Base-by-base conservation (phyloP, 1,284 basidiomycete species). In the Peniophora sp. region DNA sequence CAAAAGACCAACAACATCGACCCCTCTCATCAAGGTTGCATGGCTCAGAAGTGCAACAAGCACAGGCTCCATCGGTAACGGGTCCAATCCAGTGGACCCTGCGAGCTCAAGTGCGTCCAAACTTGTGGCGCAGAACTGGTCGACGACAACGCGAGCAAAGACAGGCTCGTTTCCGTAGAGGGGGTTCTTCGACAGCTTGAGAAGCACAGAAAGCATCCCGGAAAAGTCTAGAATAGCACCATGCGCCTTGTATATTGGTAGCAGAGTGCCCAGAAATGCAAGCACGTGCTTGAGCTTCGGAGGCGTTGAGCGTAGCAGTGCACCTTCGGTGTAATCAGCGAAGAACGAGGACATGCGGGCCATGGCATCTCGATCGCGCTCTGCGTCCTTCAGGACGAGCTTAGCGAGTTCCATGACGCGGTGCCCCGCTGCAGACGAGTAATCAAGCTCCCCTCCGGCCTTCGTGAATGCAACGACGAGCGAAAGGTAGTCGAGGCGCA, bases 401-500 rank as follows among this genome's bases (percentile, higher is more conserved):
- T 76, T 79, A 11, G 80, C 71, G 32, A 88, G 68, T 19, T 87
- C 85, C 24, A 88, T 64, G 1, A 75, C 70, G 20, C 78, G 73
- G 24, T 71, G 69, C 8, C 76, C 72, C 2, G 79, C 70, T 3
- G 66, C 57, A 22, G 70, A 58, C 0, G 73, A 69, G 0, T 87
- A 59, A 17, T 71, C 65, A 8, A 41, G 38, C 16, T 41, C n/a
- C 0, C 85, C 86, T 2, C 86, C 87, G 6, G 73, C 69, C 24
- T 65, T 64, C 3, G 76, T 74, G 59, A 79, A 86, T 0, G 72
- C 70, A 34, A 75, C 68, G 2, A 89, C 74, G 10, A 89, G 67
- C 1, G 67, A 66, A 1, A 91, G 68, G 61, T 83, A 90, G 55
- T 89, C 85, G 25, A 79, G 60, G 20, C 81, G 72, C 73, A 89